Base-by-base conservation (phyloP, 2,329 filamentous ascomycete genomes). In the Blumeriella jaapii region DNA sequence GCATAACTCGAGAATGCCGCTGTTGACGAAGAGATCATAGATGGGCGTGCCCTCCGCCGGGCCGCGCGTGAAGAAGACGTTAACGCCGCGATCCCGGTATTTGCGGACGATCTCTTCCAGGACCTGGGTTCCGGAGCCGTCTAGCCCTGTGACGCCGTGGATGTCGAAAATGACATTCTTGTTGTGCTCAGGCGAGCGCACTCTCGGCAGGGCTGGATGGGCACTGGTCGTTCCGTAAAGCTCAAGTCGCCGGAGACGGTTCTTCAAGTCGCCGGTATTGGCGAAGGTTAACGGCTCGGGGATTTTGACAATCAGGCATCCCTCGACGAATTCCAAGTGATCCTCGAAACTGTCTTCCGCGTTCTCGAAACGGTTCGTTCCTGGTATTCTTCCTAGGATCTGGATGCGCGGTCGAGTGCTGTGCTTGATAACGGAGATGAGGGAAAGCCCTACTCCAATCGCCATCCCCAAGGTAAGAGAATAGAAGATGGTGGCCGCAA, bases 251-350 rank as follows among this genome's bases (percentile, higher is more conserved):
- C 82, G 70, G 8, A 98, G 67, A 3, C 91, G 72, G 34, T 78
- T 80, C 59, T 93, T 93, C 28, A 98, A 65, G 48, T 91, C 83
- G 29, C 87, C 91, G 0, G 91, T 96, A 57, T 98, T 98, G 53
- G 89, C 89, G 57, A 98, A 98, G 0, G 89, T 96, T 32, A 98
- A 65, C 0, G 91, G 91, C 55, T 98, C 91, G 0, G 91, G 89
- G 36, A 98, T 96, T 65, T 96, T 96, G 51, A 96, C 85, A 41
- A 98, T 94, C 7, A 98, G 65, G 41, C 83, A 93, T 11, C 89
- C 84, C 46, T 95, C 87, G 34, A 95, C 71, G 51, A 93, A 87
- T 56, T 96, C 89, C 3, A 96, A 67, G 17, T 71, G 68, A 28
- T 80, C 75, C 29, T 34, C 32, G 0, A 78, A 71, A 37, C 82